Evolutionary conservation across 2,329 filamentous ascomycete species (phyloP).

Genomic region (Colletotrichum navitas): DNA sequence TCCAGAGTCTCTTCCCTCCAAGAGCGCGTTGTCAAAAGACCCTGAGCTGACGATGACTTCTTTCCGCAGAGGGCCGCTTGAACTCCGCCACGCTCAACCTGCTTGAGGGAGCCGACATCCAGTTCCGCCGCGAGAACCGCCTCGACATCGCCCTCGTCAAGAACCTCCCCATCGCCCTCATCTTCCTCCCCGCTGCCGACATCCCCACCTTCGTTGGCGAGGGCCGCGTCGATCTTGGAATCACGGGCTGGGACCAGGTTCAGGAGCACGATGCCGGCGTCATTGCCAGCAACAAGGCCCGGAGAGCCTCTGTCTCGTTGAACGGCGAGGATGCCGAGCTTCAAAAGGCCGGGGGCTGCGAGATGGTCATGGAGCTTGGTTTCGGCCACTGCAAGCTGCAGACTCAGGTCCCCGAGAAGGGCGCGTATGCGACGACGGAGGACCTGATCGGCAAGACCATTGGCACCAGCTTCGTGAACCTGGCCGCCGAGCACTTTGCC

Average conservation of each 20-base stretch:
- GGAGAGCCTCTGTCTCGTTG: constrained; percentile 61
- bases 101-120: constrained; percentile 92
- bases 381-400: constrained; percentile 95
- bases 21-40: constrained; percentile 1
- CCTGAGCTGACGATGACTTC: constrained; percentile 44
- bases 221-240: constrained; percentile 92
- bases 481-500: constrained; percentile 87
- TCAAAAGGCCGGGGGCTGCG: constrained; percentile 73
- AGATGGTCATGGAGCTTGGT: constrained; percentile 89
- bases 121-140: constrained; percentile 94
- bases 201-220: constrained; percentile 98
- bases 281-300: constrained; percentile 60
- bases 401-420: constrained; percentile 95
- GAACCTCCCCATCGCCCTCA: constrained; percentile 93
- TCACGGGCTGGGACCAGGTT: constrained; percentile 94
- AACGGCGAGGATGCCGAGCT: constrained; percentile 59
- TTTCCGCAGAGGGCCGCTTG: constrained; percentile 83
- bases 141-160: constrained; percentile 98
- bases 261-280: constrained; percentile 84
- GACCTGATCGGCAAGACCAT: constrained; percentile 93
- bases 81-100: constrained; percentile 90
- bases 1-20: background rate
- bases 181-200: constrained; percentile 96
- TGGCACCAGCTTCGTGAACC: constrained; percentile 92
- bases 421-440: constrained; percentile 74